Evolutionary conservation across 208 protist species (phyloP).

Genomic region (Acanthamoeba royreba): DNA sequence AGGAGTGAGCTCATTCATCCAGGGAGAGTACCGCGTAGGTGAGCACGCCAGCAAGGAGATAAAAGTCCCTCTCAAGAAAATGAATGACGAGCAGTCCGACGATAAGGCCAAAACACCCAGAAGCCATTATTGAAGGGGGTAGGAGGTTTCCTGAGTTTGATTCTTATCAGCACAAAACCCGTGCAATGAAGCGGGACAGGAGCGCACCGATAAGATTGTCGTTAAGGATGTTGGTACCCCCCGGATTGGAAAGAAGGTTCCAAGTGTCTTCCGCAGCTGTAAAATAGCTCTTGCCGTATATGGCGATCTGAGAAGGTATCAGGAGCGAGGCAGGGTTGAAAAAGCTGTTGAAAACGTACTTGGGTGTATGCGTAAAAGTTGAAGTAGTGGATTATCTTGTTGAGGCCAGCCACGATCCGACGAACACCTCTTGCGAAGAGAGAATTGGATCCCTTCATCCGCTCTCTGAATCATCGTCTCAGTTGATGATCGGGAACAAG

Average conservation of each 20-base stretch:
- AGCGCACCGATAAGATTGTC: constrained; percentile 50
- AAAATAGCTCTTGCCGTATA: constrained; percentile 56
- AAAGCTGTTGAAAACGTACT: background rate
- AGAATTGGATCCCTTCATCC: background rate
- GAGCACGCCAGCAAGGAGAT: background rate
- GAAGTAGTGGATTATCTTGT: constrained; percentile 45
- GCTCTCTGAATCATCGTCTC: background rate
- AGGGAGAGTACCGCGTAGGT: background rate
- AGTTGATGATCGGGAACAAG: background rate
- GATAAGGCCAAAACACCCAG: constrained; percentile 45
- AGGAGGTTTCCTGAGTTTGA: background rate
- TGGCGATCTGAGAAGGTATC: background rate
- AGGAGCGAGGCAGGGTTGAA: background rate
- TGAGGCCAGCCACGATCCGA: constrained; percentile 23
- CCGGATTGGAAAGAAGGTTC: background rate
- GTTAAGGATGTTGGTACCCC: constrained; percentile 49
- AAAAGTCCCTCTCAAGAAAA: background rate
- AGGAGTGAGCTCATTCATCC: background rate
- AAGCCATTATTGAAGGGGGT: background rate
- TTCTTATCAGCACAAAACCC: background rate
- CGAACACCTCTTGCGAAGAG: background rate
- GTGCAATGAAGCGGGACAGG: background rate
- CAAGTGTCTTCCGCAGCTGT: constrained; percentile 18
- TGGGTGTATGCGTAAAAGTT: constrained; percentile 65
- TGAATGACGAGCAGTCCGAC: background rate